These are phyloP conservation scores for Oemleria cerasiformis DNA, from an alignment of 306 rosid species.

Conservation along the genomic window DNA sequence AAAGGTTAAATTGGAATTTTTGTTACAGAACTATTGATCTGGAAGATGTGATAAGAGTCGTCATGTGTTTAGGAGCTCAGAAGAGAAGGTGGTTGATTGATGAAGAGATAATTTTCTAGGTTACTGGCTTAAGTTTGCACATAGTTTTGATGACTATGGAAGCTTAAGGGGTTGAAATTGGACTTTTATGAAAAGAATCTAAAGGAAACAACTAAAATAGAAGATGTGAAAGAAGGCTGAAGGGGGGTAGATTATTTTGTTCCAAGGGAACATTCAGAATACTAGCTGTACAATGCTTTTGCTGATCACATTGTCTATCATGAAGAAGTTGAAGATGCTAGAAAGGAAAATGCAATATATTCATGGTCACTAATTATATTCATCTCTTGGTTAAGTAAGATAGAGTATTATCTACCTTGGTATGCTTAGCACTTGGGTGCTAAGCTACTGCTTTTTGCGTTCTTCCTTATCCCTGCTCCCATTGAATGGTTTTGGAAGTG, in stretches of 20 bases:
- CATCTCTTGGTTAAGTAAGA: neutral
- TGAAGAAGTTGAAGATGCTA: neutral
- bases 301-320: neutral
- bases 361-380: neutral
- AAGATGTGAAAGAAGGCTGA: neutral
- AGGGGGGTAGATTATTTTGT: neutral
- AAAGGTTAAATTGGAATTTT: neutral
- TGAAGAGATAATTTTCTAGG: neutral
- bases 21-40: neutral
- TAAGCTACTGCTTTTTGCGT: neutral
- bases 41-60: conserved; percentile 2
- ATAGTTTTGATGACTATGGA: neutral
- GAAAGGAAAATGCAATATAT: neutral
- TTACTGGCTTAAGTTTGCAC: neutral
- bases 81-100: neutral
- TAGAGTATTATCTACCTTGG: neutral
- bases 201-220: neutral
- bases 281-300: neutral
- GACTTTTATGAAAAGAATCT: neutral
- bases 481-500: neutral
- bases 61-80: neutral
- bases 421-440: neutral
- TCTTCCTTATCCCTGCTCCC: neutral
- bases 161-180: neutral
- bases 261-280: neutral